phyloP scores from a whole-genome alignment of 164 flowering plant genomes.

The Umbellularia californica region DNA sequence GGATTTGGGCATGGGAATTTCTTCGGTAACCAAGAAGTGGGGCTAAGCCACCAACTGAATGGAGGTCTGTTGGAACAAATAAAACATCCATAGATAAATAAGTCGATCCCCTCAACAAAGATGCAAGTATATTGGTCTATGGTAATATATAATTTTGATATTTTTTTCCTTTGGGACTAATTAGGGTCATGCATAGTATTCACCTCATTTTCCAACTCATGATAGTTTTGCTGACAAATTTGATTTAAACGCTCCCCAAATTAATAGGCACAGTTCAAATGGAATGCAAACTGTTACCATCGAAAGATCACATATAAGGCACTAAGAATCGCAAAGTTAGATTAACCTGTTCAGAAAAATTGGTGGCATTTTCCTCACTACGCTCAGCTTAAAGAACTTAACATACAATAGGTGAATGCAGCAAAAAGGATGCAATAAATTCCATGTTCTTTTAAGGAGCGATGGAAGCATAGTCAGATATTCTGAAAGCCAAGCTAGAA shows the following conservation, averaged over 20 bases:
- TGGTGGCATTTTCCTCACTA: neutral
- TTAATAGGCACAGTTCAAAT: neutral
- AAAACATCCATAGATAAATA: neutral
- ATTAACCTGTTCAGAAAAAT: too few relatives aligned
- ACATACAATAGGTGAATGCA: neutral
- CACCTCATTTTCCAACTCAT: neutral
- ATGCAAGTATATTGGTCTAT: neutral
- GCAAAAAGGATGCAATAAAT: neutral
- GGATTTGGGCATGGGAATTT: constrained; percentile 67
- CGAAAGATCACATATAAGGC: neutral
- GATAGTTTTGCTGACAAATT: neutral
- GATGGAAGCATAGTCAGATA: neutral
- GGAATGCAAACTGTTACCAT: neutral
- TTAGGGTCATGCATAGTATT: too few relatives aligned
- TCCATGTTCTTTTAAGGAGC: neutral
- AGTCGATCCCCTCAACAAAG: neutral
- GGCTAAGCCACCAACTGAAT: constrained; percentile 84
- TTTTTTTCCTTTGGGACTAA: too few relatives aligned
- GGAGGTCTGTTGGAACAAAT: constrained; percentile 48
- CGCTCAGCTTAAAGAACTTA: neutral
- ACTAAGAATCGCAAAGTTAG: neutral
- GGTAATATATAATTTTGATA: neutral
- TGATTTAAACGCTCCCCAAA: neutral
- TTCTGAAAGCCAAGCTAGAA: too few relatives aligned
- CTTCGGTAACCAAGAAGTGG: constrained; percentile 75